Conservation (phyloP, 345 rosid species). For the Gossypium turneri region DNA sequence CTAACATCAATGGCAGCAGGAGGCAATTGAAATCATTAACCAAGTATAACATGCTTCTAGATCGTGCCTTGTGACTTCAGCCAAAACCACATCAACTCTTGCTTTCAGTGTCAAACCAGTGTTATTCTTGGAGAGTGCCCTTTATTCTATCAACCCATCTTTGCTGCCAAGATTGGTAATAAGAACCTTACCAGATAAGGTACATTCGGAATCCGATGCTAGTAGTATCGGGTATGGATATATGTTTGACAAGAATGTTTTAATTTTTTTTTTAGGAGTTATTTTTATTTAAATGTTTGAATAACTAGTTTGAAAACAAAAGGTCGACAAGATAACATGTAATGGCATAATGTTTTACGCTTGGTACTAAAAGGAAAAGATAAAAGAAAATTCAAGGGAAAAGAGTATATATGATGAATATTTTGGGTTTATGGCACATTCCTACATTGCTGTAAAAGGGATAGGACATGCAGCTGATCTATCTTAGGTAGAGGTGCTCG, state of each 20-base stretch:
- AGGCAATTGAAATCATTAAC: neutral
- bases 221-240: no score
- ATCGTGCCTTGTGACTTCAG: neutral
- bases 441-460: neutral
- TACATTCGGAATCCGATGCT: neutral
- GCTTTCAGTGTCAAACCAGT: neutral
- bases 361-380: neutral
- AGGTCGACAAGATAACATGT: no score
- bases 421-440: neutral
- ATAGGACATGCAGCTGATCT: neutral
- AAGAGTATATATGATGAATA: neutral
- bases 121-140: neutral
- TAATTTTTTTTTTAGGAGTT: no score
- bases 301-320: no score
- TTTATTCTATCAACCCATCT: neutral
- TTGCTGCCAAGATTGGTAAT: neutral
- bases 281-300: no score
- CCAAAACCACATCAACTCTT: neutral
- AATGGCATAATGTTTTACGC: no score
- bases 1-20: neutral
- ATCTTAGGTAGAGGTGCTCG: neutral
- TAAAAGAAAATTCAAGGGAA: neutral
- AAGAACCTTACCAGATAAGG: neutral
- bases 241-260: no score
- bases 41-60: neutral